These are phyloP conservation scores for Calonectria pauciramosa DNA, from an alignment of 2,329 filamentous ascomycete species.

Conservation along the genomic window DNA sequence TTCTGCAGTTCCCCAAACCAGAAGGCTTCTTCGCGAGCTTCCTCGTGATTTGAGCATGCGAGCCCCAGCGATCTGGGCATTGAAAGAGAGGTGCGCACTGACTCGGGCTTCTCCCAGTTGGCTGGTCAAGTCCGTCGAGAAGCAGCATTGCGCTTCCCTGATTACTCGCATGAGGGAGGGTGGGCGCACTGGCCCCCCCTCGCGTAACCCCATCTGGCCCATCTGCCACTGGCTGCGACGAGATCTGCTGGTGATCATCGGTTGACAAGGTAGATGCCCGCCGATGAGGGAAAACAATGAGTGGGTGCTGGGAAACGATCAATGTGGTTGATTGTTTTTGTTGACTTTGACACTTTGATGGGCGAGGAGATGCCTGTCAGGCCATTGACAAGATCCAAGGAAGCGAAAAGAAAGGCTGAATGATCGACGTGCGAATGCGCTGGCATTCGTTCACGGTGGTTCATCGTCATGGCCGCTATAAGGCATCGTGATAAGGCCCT, in stretches of 20 bases:
- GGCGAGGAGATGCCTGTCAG: slow-evolving; percentile 19
- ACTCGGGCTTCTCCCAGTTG: not conserved
- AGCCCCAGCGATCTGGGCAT: not conserved
- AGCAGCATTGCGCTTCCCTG: slow-evolving; percentile 1
- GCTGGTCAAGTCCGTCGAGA: not conserved
- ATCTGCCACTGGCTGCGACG: not conserved
- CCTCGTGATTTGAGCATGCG: slow-evolving; percentile 5
- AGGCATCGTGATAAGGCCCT: not conserved
- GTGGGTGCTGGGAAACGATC: slow-evolving; percentile 1
- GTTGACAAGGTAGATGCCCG: slow-evolving; percentile 9
- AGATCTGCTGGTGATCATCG: slow-evolving; percentile 4
- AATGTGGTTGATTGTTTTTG: not conserved
- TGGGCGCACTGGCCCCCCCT: slow-evolving; percentile 2
- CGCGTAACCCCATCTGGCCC: not conserved
- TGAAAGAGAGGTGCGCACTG: not conserved
- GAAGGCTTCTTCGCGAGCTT: slow-evolving; percentile 35
- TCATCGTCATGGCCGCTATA: slow-evolving; percentile 3
- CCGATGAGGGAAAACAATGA: not conserved
- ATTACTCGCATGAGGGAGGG: slow-evolving; percentile 2
- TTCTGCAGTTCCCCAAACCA: slow-evolving; percentile 14
- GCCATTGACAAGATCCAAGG: slow-evolving; percentile 26
- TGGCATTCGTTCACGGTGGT: slow-evolving; percentile 37
- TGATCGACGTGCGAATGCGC: slow-evolving; percentile 28
- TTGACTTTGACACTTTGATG: not conserved
- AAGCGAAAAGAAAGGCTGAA: slow-evolving; percentile 17